A percentile compares a stretch with the other conserved stretches of the same genome.
Conservation (phyloP, 2,329 filamentous ascomycete species). For the Pestalotiopsis sp. region DNA sequence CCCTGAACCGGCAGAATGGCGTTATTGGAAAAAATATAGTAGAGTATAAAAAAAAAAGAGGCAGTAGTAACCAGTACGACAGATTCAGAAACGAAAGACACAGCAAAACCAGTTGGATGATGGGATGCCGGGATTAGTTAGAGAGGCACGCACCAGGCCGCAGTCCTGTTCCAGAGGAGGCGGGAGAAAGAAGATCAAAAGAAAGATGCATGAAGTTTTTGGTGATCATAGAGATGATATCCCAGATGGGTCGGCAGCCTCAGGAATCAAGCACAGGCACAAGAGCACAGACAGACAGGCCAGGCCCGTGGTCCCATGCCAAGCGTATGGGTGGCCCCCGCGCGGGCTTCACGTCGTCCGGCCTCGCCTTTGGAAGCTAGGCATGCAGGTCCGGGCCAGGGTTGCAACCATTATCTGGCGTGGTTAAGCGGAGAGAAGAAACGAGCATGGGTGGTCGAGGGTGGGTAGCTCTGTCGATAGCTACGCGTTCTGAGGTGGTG, state of each 20-base stretch:
- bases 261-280: too few species aligned
- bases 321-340: constrained; percentile 24
- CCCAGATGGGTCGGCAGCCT: constrained; percentile 16
- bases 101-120: constrained; percentile 19
- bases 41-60: neutral
- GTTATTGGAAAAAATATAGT: constrained; percentile 26
- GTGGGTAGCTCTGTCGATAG: neutral
- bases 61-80: neutral
- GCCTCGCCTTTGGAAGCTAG: constrained; percentile 25
- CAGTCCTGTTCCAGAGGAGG: constrained; percentile 31
- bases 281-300: neutral
- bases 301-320: constrained; percentile 13
- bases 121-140: constrained; percentile 24
- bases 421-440: constrained; percentile 10
- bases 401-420: constrained; percentile 20
- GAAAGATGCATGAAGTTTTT: constrained; percentile 25
- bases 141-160: constrained; percentile 31
- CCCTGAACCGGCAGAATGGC: constrained; percentile 38
- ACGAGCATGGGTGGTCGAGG: constrained; percentile 9
- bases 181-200: constrained; percentile 21
- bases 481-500: neutral
- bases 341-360: constrained; percentile 32
- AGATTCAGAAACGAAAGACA: constrained; percentile 31
- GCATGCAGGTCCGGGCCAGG: constrained; percentile 25
- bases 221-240: constrained; percentile 24